Base-by-base conservation (phyloP, 148 eudicot species). In the Nepenthes mirabilis region DNA sequence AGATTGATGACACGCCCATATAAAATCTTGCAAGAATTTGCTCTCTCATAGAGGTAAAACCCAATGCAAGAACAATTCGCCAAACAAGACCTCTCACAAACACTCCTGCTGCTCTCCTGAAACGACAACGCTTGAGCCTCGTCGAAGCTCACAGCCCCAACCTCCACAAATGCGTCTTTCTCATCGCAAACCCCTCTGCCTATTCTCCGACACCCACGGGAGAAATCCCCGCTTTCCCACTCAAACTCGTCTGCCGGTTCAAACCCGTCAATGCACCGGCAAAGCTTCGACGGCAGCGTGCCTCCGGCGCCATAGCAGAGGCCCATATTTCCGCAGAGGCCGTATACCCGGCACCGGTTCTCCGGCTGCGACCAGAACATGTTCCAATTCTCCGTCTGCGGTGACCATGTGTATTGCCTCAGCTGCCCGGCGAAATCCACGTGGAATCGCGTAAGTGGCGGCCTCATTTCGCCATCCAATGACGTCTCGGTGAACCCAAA, bases 311-410 rank as follows among this genome's bases (percentile, higher is more conserved):
- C 75, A 5, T 47, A 52, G 14, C 96, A 89, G 10, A 81, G 13
- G 53, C 93, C 96, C 32, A 78, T 68, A 23, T 73, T 72, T 6
- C 96, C 96, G 35, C 96, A 89, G 5, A 81, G 57, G 1, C 77
- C 85, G 32, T 79, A 89, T 1, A 70, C 85, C 48, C 62, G 70
- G 34, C 96, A 89, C 12, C 63, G 57, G 34, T 72, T 67, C 23
- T 83, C 93, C 2, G 96, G 96, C 61, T 79, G 83, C 2, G 83
- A 68, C 96, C 96, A 89, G 71, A 89, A 89, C 63, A 60, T 68
- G 73, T 81, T 81, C 96, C 96, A 89, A 11, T 60, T 33, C 66
- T 79, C 81, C 8, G 70, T 67, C 68, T 83, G 90, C 1, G 70
- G 67, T 51, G 78, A 66, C 90, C 90, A 89, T 2, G 97, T 83